Conservation (phyloP, 441 rosid species). For the Erodium chrysanthum region DNA sequence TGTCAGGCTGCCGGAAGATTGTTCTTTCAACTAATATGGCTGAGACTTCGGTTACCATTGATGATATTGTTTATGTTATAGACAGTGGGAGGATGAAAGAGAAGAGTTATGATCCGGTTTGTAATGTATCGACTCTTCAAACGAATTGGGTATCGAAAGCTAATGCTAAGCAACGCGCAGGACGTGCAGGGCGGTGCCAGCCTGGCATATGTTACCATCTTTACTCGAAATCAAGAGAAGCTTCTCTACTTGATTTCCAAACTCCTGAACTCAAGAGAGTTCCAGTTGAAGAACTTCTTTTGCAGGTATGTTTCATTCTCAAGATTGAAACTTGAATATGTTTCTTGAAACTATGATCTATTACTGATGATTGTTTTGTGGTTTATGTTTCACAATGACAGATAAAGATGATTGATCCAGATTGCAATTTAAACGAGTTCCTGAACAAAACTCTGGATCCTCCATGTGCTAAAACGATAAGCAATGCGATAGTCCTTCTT, state of each 20-base stretch:
- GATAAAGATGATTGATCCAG: constrained; percentile 87
- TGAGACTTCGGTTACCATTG: constrained; percentile 86
- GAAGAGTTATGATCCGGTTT: constrained; percentile 89
- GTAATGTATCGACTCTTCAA: constrained; percentile 83
- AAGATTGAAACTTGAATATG: neutral
- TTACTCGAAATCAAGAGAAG: constrained; percentile 66
- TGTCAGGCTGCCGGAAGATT: constrained; percentile 82
- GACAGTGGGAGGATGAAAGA: constrained; percentile 97
- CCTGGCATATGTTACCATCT: constrained; percentile 96
- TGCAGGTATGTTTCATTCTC: constrained; percentile 45
- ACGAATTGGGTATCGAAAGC: constrained; percentile 93
- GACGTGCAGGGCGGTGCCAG: constrained; percentile 95
- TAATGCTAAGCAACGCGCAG: constrained; percentile 90
- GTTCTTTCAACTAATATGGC: constrained; percentile 90
- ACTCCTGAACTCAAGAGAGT: constrained; percentile 88
- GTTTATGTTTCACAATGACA: constrained; percentile 24
- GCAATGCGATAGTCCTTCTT: constrained; percentile 63
- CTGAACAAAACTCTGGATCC: constrained; percentile 80
- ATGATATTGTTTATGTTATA: constrained; percentile 93
- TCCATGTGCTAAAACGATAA: constrained; percentile 60
- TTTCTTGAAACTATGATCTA: neutral
- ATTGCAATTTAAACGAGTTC: constrained; percentile 55
- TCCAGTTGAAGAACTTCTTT: constrained; percentile 90
- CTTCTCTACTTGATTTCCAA: constrained; percentile 72
- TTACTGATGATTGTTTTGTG: constrained; percentile 19